Evolutionary conservation across 257 asterid species (phyloP), one percentile per base, ranked within the genome.

Genomic region (Penstemon barbatus): DNA sequence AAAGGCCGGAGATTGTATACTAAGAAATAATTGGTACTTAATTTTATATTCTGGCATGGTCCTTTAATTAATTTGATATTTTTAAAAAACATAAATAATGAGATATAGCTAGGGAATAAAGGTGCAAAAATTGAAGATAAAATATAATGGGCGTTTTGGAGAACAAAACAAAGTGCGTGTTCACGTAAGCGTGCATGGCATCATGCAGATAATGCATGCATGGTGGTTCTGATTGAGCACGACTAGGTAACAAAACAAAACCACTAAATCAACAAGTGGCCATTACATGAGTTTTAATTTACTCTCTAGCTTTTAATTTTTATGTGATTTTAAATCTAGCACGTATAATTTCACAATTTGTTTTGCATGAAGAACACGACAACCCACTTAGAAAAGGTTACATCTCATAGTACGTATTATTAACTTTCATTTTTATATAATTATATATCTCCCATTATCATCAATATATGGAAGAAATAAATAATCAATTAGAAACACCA

Each of bases 221-320:
- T 68, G 78, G 66, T 71, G 74, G 43, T 63, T 44, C 44, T 54
- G 74, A 63, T 51, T 71, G 80, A 78, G 61, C 53, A 74, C 61
- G 77, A 79, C 81, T 74, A 76, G 58, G 63, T 61, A 50, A 69
- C 74, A 25, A 75, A 68, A 74, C 43, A 44, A 70, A 54, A 70
- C 79, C 81, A 77, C 81, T 82, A 69, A 55, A 72, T 13, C 49
- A 68, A 78, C 68, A 69, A 74, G 74, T 77, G 78, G 81, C 38
- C 77, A 63, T 57, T 53, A 68, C 71, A 25, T 25, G 33, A 25
- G 33, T 25, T 25, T 25, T n/a, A n/a, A n/a, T n/a, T n/a, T 25
- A 25, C 33, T 25, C 33, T 25, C 33, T 25, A 25, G 33, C 33
- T 25, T 25, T 25, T 55, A 52, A 45, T 63, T 69, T 38, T 56